These are phyloP conservation scores for Emericellopsis atlantica DNA, from an alignment of 2,329 filamentous ascomycete genomes.

Conservation along the genomic window DNA sequence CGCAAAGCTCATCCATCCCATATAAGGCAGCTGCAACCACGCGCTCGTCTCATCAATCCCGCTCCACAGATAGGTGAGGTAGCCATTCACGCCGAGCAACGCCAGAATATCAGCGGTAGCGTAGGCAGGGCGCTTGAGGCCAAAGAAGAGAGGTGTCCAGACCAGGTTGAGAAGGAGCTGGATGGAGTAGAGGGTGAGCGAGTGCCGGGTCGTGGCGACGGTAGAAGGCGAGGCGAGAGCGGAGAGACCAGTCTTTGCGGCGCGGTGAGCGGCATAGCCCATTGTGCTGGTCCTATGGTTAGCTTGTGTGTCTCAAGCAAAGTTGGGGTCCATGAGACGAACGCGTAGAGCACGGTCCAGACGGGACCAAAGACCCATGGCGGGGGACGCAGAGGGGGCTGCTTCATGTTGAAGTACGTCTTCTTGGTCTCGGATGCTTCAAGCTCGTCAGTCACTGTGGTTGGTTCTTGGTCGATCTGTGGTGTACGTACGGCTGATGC, in stretches of 20 bases:
- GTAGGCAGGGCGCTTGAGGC: slow-evolving; percentile 56
- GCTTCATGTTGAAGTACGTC: slow-evolving; percentile 53
- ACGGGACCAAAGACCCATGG: slow-evolving; percentile 50
- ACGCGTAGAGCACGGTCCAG: slow-evolving; percentile 55
- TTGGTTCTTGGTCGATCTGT: neutral
- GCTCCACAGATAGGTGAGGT: slow-evolving; percentile 65
- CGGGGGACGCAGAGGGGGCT: slow-evolving; percentile 51
- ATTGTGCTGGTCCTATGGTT: slow-evolving; percentile 37
- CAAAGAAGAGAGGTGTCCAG: slow-evolving; percentile 93
- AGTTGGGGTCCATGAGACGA: slow-evolving; percentile 1
- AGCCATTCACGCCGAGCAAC: slow-evolving; percentile 59
- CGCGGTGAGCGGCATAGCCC: slow-evolving; percentile 81
- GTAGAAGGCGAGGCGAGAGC: slow-evolving; percentile 40
- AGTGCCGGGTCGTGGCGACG: slow-evolving; percentile 48
- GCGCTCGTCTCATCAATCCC: slow-evolving; percentile 60
- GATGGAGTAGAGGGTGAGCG: slow-evolving; percentile 70
- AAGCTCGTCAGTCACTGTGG: neutral
- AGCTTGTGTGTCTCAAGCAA: neutral
- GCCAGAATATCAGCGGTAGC: slow-evolving; percentile 66
- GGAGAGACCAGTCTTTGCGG: slow-evolving; percentile 49
- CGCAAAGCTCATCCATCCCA: slow-evolving; percentile 78
- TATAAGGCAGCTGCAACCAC: slow-evolving; percentile 67
- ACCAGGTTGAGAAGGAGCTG: slow-evolving; percentile 76
- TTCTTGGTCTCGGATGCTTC: slow-evolving; percentile 34
- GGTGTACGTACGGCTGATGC: slow-evolving; percentile 39